These are phyloP conservation scores for Ophiognomonia clavigignenti-juglandacearum DNA, from an alignment of 2,329 filamentous ascomycete genomes.

Conservation along the genomic window DNA sequence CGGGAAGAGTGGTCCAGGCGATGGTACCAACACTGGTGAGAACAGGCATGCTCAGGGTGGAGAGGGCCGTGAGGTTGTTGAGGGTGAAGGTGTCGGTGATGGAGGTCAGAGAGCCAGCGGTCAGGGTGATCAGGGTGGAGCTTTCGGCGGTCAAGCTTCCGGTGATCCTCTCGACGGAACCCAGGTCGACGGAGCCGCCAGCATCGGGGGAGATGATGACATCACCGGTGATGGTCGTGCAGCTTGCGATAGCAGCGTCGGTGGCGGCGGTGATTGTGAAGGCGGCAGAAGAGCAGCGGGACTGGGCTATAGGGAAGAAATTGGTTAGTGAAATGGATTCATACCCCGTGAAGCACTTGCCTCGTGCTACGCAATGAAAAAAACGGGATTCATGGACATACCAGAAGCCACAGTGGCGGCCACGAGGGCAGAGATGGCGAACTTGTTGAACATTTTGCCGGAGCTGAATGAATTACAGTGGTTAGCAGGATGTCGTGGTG, in stretches of 20 bases:
- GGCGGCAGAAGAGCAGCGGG: slow-evolving; percentile 29
- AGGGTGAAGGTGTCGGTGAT: slow-evolving; percentile 71
- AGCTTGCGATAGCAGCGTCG: slow-evolving; percentile 54
- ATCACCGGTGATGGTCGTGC: slow-evolving; percentile 64
- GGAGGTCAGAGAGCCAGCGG: slow-evolving; percentile 53
- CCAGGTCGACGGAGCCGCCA: slow-evolving; percentile 54
- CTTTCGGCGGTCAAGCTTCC: slow-evolving; percentile 57
- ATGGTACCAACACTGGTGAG: slow-evolving; percentile 65
- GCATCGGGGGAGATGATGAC: slow-evolving; percentile 58
- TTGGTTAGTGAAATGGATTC: slow-evolving; percentile 13
- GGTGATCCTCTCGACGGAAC: slow-evolving; percentile 52
- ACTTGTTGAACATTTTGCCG: slow-evolving; percentile 39
- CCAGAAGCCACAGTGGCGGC: slow-evolving; percentile 33
- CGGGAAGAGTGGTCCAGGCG: slow-evolving; percentile 66
- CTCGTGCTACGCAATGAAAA: too few relatives aligned
- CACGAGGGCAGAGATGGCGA: slow-evolving; percentile 36
- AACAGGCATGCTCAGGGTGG: slow-evolving; percentile 58
- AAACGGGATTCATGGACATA: slow-evolving; percentile 28
- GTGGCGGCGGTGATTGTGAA: slow-evolving; percentile 61
- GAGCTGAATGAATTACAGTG: slow-evolving; percentile 17
- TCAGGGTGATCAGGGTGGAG: slow-evolving; percentile 57
- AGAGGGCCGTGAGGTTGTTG: slow-evolving; percentile 63
- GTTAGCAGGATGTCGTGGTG: slow-evolving; percentile 16
- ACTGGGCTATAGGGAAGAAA: slow-evolving; percentile 24
- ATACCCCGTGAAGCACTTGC: too few relatives aligned